phyloP scores from a whole-genome alignment of 345 rosid species.

The Aquilaria sinensis region DNA sequence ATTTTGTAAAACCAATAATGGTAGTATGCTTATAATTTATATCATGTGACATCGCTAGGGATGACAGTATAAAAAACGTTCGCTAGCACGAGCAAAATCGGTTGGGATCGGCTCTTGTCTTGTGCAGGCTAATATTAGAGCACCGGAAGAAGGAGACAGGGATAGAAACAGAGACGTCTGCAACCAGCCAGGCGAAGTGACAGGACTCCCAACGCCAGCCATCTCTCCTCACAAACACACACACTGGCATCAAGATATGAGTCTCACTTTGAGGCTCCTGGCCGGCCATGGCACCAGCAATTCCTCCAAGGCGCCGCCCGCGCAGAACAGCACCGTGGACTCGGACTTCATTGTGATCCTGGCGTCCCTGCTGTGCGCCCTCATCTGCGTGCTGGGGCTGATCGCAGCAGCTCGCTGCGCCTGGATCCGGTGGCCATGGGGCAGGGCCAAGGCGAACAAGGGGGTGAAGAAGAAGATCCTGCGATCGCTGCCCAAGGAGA shows the following conservation, averaged over 20 bases:
- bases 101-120: no score
- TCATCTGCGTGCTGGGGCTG: conserved; percentile 80
- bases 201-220: neutral
- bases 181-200: neutral
- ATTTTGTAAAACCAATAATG: no score
- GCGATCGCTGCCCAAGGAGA: conserved; percentile 58
- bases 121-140: no score
- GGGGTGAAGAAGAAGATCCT: conserved; percentile 83
- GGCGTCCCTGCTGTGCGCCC: conserved; percentile 85
- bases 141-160: no score
- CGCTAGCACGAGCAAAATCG: neutral
- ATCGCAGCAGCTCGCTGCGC: conserved; percentile 80
- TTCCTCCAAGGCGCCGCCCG: conserved; percentile 25
- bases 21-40: no score
- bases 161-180: neutral
- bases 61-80: neutral
- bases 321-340: conserved; percentile 27
- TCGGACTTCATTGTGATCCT: conserved; percentile 78
- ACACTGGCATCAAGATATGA: conserved; percentile 38
- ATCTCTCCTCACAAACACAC: conserved; percentile 8
- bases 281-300: conserved; percentile 23
- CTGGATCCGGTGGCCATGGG: conserved; percentile 77
- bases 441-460: conserved; percentile 54
- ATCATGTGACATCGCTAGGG: neutral
- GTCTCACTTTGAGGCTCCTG: conserved; percentile 58